A percentile compares a stretch with the other conserved stretches of the same genome.
Conservation (phyloP, 495 filamentous ascomycete genomes). For the Penicilliopsis zonata region DNA sequence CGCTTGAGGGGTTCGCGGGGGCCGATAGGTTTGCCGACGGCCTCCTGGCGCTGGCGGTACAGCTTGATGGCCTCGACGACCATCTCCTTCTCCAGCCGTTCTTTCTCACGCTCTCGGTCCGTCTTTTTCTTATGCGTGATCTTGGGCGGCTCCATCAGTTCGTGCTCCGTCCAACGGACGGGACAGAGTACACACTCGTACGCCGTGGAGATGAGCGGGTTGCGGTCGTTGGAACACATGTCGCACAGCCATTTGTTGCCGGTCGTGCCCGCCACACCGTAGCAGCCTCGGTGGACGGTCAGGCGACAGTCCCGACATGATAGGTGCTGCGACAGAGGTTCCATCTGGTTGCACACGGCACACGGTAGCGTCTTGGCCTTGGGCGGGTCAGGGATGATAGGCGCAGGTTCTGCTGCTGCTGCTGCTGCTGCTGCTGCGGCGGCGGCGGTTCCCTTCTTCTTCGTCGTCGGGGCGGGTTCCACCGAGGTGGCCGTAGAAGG, state of each 20-base stretch:
- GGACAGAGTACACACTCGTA: slow-evolving; percentile 93
- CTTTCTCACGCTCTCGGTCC: slow-evolving; percentile 82
- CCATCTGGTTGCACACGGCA: slow-evolving; percentile 67
- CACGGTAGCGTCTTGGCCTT: slow-evolving; percentile 71
- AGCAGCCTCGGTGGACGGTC: slow-evolving; percentile 88
- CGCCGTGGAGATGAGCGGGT: slow-evolving; percentile 69
- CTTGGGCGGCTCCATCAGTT: slow-evolving; percentile 76
- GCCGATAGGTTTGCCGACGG: slow-evolving; percentile 63
- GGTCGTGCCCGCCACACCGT: slow-evolving; percentile 64
- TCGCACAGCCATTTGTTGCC: slow-evolving; percentile 92
- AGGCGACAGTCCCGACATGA: slow-evolving; percentile 77
- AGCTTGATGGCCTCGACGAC: slow-evolving; percentile 59
- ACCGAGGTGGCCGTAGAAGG: slow-evolving; percentile 34
- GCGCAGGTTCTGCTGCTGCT: slow-evolving; percentile 43
- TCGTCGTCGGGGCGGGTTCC: slow-evolving; percentile 49
- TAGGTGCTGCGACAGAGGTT: slow-evolving; percentile 58
- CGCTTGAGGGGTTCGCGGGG: slow-evolving; percentile 89
- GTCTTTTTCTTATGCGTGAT: slow-evolving; percentile 85
- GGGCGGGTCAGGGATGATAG: slow-evolving; percentile 57
- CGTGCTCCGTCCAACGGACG: slow-evolving; percentile 56
- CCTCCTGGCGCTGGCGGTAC: slow-evolving; percentile 72
- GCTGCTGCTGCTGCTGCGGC: slow-evolving; percentile 49
- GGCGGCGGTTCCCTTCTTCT: slow-evolving; percentile 37
- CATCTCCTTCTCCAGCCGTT: slow-evolving; percentile 70
- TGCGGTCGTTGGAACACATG: slow-evolving; percentile 88